A percentile compares a stretch with the other conserved stretches of the same genome.
Conservation (phyloP, 2,329 filamentous ascomycete species). For the Bipolaris cookei region DNA sequence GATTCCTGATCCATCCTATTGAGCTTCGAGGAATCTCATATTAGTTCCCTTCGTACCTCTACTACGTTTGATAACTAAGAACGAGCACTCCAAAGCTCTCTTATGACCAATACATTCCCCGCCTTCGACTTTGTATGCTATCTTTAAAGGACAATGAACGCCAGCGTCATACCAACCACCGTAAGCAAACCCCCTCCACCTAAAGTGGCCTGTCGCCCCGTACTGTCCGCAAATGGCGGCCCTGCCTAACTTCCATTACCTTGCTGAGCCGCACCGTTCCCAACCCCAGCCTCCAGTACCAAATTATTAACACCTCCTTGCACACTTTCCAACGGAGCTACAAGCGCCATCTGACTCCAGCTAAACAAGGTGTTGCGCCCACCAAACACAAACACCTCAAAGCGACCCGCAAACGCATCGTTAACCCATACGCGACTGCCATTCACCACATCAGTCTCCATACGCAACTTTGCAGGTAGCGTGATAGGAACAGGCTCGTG, state of each 20-base stretch:
- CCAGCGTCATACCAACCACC: background rate
- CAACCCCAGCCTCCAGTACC: conserved; percentile 13
- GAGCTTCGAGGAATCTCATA: no score
- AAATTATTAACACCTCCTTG: conserved; percentile 37
- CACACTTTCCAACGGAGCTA: conserved; percentile 55
- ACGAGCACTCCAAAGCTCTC: background rate
- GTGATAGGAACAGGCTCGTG: conserved; percentile 52
- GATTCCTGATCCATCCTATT: no score
- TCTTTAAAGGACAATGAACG: background rate
- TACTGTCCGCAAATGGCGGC: background rate
- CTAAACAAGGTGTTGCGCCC: conserved; percentile 60
- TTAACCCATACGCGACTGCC: conserved; percentile 60
- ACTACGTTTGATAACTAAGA: background rate
- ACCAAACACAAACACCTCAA: conserved; percentile 63
- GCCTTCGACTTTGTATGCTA: background rate
- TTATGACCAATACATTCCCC: background rate
- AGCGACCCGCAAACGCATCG: conserved; percentile 56
- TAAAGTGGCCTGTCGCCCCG: background rate
- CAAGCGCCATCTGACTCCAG: conserved; percentile 65
- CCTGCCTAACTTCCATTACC: background rate
- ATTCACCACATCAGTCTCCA: conserved; percentile 54
- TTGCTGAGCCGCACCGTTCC: background rate
- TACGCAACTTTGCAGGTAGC: conserved; percentile 46
- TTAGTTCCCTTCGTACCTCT: background rate
- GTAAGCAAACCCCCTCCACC: background rate